A percentile compares a stretch with the other conserved stretches of the same genome.
Evolutionary conservation across 768 basidiomycete genomes (phyloP).

Genomic region (Sistotremastrum suecicum): DNA sequence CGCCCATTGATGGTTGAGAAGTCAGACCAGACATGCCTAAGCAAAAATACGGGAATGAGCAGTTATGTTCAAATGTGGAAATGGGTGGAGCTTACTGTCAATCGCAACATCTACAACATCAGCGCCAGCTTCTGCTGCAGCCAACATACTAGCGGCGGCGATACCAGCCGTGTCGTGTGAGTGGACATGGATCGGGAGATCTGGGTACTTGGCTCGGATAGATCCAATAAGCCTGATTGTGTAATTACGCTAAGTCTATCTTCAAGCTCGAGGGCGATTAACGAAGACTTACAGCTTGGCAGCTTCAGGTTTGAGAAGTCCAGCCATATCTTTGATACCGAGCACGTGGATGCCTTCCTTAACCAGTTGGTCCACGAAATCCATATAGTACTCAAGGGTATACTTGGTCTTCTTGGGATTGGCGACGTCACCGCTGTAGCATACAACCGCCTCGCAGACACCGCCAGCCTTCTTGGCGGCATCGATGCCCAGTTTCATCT

Average conservation of each 20-base stretch:
- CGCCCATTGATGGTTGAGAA: conserved; percentile 98
- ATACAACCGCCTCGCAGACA: conserved; percentile 93
- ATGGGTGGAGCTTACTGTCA: conserved; percentile 55
- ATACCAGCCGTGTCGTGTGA: conserved; percentile 99
- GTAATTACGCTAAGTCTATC: background rate
- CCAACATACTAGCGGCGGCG: conserved; percentile 93
- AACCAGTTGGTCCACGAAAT: conserved; percentile 89
- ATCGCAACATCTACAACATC: conserved; percentile 98
- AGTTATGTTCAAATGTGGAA: background rate
- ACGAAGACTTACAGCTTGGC: conserved; percentile 59
- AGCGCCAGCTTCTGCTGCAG: conserved; percentile 90
- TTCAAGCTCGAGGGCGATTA: conserved; percentile 1
- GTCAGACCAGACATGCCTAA: conserved; percentile 96
- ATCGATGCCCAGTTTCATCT: conserved; percentile 98
- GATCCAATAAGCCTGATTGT: conserved; percentile 72
- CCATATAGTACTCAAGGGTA: conserved; percentile 92
- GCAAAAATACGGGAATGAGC: conserved; percentile 9
- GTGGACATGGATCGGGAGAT: conserved; percentile 97
- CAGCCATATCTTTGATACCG: conserved; percentile 98
- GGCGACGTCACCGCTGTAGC: conserved; percentile 97
- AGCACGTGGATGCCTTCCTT: conserved; percentile 92
- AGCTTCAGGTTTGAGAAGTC: conserved; percentile 87
- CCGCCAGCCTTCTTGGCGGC: conserved; percentile 99
- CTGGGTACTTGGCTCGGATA: conserved; percentile 91
- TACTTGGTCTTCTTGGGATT: conserved; percentile 93